phyloP scores from a whole-genome alignment of 2,329 filamentous ascomycete species.

The Xylariales sp. region DNA sequence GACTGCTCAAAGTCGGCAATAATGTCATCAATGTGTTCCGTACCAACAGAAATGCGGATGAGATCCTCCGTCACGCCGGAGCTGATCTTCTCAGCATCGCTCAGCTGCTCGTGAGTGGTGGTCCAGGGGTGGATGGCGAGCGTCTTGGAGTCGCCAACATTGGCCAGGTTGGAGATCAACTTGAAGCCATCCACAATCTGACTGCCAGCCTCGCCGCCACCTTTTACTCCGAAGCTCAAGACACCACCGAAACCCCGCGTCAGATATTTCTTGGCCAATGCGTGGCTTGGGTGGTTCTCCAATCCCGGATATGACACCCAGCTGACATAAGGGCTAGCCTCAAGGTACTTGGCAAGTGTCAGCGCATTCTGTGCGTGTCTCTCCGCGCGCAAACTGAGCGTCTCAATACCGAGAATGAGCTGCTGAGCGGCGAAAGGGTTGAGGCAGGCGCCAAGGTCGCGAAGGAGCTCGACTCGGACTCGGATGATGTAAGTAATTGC shows the following conservation, averaged over 20 bases:
- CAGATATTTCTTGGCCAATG: slow-evolving; percentile 81
- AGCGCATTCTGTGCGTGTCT: slow-evolving; percentile 82
- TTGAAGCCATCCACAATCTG: slow-evolving; percentile 93
- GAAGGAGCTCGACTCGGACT: slow-evolving; percentile 82
- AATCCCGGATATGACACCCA: slow-evolving; percentile 96
- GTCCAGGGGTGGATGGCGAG: slow-evolving; percentile 93
- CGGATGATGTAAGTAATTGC: slow-evolving; percentile 77
- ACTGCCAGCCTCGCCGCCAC: slow-evolving; percentile 75
- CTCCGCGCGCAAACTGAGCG: slow-evolving; percentile 80
- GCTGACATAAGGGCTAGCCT: slow-evolving; percentile 75
- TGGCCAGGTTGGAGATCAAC: slow-evolving; percentile 91
- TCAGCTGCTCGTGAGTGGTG: slow-evolving; percentile 91
- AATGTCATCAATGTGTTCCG: slow-evolving; percentile 96
- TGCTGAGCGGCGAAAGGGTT: slow-evolving; percentile 94
- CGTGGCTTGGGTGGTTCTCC: slow-evolving; percentile 74
- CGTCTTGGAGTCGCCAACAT: slow-evolving; percentile 94
- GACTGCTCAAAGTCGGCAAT: slow-evolving; percentile 93
- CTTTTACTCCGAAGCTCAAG: slow-evolving; percentile 89
- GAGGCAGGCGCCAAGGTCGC: slow-evolving; percentile 77
- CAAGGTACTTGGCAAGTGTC: slow-evolving; percentile 75
- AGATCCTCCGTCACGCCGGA: slow-evolving; percentile 87
- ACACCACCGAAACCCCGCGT: slow-evolving; percentile 83
- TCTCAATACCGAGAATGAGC: slow-evolving; percentile 84
- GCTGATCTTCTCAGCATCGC: slow-evolving; percentile 68
- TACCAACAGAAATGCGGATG: slow-evolving; percentile 92